Evolutionary conservation across 1,284 basidiomycete genomes (phyloP), one percentile per base, ranked within the genome.

Genomic region (Hemileia vastatrix): DNA sequence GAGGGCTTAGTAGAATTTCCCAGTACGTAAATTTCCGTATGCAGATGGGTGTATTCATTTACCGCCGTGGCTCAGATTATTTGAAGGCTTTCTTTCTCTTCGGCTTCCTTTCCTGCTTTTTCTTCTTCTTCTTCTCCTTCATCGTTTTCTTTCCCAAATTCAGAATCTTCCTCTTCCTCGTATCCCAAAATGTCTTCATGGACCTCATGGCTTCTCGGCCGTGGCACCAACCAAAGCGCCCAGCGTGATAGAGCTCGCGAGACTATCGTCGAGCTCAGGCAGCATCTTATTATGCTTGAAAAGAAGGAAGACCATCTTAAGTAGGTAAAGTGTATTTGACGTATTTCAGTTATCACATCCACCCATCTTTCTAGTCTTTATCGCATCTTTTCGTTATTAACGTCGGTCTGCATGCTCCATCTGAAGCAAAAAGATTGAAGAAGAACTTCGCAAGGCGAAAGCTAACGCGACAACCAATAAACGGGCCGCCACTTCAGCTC

Each of bases 271-370:
- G 77, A 78, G 31, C 68, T 79, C 70, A 23, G 72, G 69, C 66
- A 74, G 67, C 77, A 78, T 71, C 70, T 79, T 54, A 84, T 93
- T 77, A 88, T 96, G 85, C 86, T 98, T 70, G 92, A 97, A 83
- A 99, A 97, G 89, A 96, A 96, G 81, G 95, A 98, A 80, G 93
- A 97, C 78, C 82, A 90, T 78, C 80, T 97, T 67, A 86, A 88
- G 59, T 61, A 18, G 4, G 52, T 8, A 4, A n/a, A n/a, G n/a
- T n/a, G n/a, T n/a, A n/a, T n/a, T n/a, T n/a, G n/a, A n/a, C n/a
- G n/a, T n/a, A n/a, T n/a, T n/a, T n/a, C n/a, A n/a, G n/a, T n/a
- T n/a, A n/a, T n/a, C n/a, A n/a, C n/a, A n/a, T n/a, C n/a, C n/a
- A n/a, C n/a, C n/a, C n/a, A n/a, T n/a, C n/a, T n/a, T n/a, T n/a